phyloP scores from a whole-genome alignment of 108 stramenopile species.

The Skeletonema menzelii region DNA sequence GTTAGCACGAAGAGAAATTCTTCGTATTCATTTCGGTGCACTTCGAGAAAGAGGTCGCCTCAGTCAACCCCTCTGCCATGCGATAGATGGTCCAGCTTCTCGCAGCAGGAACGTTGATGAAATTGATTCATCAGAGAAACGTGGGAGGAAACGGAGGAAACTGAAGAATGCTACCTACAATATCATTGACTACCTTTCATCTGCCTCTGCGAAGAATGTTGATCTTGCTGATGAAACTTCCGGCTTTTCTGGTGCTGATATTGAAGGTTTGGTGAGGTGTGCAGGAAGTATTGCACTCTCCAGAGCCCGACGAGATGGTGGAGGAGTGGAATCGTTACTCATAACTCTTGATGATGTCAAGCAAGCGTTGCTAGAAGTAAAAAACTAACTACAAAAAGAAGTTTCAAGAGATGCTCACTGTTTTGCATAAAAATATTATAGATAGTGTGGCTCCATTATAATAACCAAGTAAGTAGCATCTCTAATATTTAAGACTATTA shows the following conservation, averaged over 20 bases:
- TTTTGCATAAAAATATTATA: too few relatives aligned
- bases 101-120: not conserved
- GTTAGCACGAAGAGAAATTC: conserved; percentile 68
- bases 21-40: conserved; percentile 70
- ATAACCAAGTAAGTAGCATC: too few relatives aligned
- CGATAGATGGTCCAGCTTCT: conserved; percentile 57
- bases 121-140: not conserved
- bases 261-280: conserved; percentile 87
- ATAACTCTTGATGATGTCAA: conserved; percentile 70
- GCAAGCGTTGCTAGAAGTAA: conserved; percentile 61
- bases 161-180: conserved; percentile 26
- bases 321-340: conserved; percentile 55
- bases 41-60: conserved; percentile 59
- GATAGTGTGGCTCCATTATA: too few relatives aligned
- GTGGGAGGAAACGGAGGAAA: conserved; percentile 30
- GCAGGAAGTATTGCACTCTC: conserved; percentile 81
- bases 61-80: conserved; percentile 59
- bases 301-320: conserved; percentile 56
- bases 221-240: conserved; percentile 75
- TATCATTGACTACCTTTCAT: conserved; percentile 23
- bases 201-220: conserved; percentile 7
- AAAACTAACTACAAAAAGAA: not conserved
- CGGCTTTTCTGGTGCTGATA: conserved; percentile 84
- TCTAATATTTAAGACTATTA: not conserved
- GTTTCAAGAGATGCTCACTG: too few relatives aligned